Evolutionary conservation across 225 moss, liverwort and hornwort species (phyloP), one percentile per base, ranked within the genome.

Genomic region (Thuidium tamariscinum): DNA sequence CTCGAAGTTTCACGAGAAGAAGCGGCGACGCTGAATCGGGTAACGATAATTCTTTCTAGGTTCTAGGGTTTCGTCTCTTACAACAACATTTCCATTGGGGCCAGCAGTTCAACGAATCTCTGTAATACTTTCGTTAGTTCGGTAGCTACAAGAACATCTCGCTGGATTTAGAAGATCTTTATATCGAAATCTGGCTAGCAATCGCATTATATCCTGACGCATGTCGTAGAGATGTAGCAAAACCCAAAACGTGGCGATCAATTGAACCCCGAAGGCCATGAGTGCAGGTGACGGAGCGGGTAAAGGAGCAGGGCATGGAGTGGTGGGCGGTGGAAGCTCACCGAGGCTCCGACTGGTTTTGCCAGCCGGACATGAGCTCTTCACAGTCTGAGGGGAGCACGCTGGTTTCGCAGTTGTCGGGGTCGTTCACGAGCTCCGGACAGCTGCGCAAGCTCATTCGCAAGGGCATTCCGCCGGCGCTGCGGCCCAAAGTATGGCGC

Each of bases 311-410:
- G 89, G 97, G 95, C 23, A 93, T 95, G 85, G 94, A 89, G 61
- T 99, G 99, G 99, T 95, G 97, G 94, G 91, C 93, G 23, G 90
- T 88, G 88, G 99, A 99, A 78, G 96, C 99, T 6, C 96, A 95
- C 75, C 96, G 94, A 73, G 97, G 99, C 66, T 90, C 95, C 20
- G 97, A 96, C 25, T 99, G 99, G 99, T 99, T 92, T 80, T 89
- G 95, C 32, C 93, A 95, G 79, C 92, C 96, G 54, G 96, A 95
- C 37, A 92, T 95, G 81, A 67, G 85, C 77, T 74, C 96, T 48
- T 94, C 94, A 64, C 88, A 92, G 74, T 86, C 93, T 13, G 95
- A 96, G 74, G 84, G 94, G 44, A 85, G 63, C 32, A 95, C 91
- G 44, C 88, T 96, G 30, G 96, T 97, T 11, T 96, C 97, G 54